Conservation (phyloP, 1,284 basidiomycete species). For the Phlebopus sp. region DNA sequence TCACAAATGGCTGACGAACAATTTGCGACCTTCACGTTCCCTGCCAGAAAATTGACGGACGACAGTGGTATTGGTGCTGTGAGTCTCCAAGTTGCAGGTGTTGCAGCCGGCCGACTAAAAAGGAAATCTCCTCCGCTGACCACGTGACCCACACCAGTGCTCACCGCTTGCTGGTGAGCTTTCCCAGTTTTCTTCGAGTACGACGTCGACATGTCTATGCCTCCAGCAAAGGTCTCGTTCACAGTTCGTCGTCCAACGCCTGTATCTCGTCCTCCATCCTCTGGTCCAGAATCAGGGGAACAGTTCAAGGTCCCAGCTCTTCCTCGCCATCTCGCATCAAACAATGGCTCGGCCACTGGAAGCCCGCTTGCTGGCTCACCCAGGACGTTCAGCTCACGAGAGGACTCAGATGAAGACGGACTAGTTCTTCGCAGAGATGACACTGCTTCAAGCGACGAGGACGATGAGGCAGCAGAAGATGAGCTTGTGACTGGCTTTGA, state of each 20-base stretch:
- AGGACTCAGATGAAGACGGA: constrained; percentile 23
- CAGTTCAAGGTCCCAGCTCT: constrained; percentile 58
- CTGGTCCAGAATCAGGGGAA: constrained; percentile 55
- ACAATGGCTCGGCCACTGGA: constrained; percentile 43
- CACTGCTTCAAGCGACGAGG: constrained; percentile 62
- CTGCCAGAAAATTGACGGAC: no score
- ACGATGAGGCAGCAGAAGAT: constrained; percentile 48
- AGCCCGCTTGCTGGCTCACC: constrained; percentile 56
- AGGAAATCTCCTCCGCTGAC: not conserved
- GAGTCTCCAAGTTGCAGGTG: no score
- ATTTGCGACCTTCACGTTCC: no score
- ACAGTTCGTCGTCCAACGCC: constrained; percentile 70
- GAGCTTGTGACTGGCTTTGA: constrained; percentile 76
- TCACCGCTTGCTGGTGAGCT: no score
- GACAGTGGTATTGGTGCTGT: no score
- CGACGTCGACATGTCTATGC: constrained; percentile 13
- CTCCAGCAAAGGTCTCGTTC: constrained; percentile 62
- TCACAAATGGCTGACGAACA: not conserved
- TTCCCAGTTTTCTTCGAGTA: not conserved
- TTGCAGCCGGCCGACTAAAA: not conserved
- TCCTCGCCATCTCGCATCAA: constrained; percentile 43
- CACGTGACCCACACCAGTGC: not conserved
- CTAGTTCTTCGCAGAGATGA: constrained; percentile 25
- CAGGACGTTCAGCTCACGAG: constrained; percentile 42
- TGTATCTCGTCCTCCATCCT: constrained; percentile 54